These are phyloP conservation scores for Talaromyces marneffei DNA, from an alignment of 2,329 filamentous ascomycete species.

Conservation along the genomic window DNA sequence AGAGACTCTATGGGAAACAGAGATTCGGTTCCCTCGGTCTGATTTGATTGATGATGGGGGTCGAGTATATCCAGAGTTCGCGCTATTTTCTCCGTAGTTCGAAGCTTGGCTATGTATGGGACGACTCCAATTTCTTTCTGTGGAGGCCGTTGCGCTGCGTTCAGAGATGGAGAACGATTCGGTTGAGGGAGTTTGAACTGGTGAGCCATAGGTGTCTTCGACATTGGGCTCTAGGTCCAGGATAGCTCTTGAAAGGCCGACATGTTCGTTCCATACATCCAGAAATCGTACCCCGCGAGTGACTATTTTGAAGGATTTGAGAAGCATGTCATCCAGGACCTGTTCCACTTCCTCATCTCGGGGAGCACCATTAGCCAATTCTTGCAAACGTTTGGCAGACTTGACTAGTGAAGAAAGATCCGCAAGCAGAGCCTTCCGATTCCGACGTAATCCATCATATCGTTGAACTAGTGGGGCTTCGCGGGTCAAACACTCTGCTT, in stretches of 20 bases:
- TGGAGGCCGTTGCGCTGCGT: conserved; percentile 20
- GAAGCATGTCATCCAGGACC: conserved; percentile 83
- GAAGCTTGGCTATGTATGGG: conserved; percentile 26
- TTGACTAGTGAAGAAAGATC: conserved; percentile 88
- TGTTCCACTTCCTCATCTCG: conserved; percentile 37
- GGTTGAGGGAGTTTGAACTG: conserved; percentile 34
- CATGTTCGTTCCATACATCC: conserved; percentile 67
- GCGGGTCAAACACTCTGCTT: conserved; percentile 77
- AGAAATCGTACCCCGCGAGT: conserved; percentile 83
- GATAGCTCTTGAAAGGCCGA: conserved; percentile 40
- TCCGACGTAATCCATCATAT: conserved; percentile 69
- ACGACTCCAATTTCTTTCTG: conserved; percentile 29
- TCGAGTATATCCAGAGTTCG: not conserved
- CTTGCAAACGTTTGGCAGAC: conserved; percentile 77
- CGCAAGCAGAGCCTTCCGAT: conserved; percentile 79
- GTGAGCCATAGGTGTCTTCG: conserved; percentile 24
- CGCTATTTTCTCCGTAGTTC: conserved; percentile 21
- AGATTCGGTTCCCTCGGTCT: conserved; percentile 43
- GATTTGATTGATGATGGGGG: conserved; percentile 28
- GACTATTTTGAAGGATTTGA: conserved; percentile 92
- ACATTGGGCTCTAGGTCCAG: conserved; percentile 31
- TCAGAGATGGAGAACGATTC: conserved; percentile 30
- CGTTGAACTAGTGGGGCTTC: conserved; percentile 70
- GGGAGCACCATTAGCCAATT: conserved; percentile 53
- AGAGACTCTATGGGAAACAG: conserved; percentile 67